These are phyloP conservation scores for Exophiala spinifera DNA, from an alignment of 2,329 filamentous ascomycete species.

Conservation along the genomic window DNA sequence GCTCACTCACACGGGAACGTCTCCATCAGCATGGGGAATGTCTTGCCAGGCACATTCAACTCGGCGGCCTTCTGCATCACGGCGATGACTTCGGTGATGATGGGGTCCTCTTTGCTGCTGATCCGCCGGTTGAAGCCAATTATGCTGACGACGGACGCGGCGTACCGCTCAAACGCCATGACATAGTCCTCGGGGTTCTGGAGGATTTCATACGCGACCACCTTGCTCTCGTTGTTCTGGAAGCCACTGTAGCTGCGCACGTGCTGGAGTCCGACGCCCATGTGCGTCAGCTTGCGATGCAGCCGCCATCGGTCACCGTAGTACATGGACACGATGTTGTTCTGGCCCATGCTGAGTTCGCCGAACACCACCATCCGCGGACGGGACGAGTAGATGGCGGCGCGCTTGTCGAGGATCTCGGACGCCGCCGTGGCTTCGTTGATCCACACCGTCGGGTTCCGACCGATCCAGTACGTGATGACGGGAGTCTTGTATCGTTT, in stretches of 20 bases:
- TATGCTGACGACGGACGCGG: conserved; percentile 42
- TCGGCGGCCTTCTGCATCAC: conserved; percentile 59
- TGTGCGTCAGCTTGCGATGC: conserved; percentile 52
- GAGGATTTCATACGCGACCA: conserved; percentile 49
- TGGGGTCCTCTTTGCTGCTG: conserved; percentile 50
- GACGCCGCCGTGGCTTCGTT: conserved; percentile 33
- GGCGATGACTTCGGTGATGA: conserved; percentile 60
- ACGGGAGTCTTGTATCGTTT: conserved; percentile 49
- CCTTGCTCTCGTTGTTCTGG: conserved; percentile 58
- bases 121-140: conserved; percentile 40
- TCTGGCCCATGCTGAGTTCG: conserved; percentile 31
- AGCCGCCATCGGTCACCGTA: conserved; percentile 39
- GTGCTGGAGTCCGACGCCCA: conserved; percentile 54
- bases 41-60: conserved; percentile 54
- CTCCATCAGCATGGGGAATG: conserved; percentile 57
- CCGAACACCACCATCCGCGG: conserved; percentile 34
- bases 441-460: conserved; percentile 32
- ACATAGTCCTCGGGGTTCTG: conserved; percentile 37
- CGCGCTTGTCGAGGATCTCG: conserved; percentile 35
- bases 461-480: conserved; percentile 58
- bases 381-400: conserved; percentile 34
- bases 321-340: conserved; percentile 44
- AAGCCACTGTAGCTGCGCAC: conserved; percentile 53
- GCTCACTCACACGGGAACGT: conserved; percentile 47
- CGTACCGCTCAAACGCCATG: conserved; percentile 40